phyloP scores from a whole-genome alignment of 208 protist genomes.

The Acanthamoeba sp. region DNA sequence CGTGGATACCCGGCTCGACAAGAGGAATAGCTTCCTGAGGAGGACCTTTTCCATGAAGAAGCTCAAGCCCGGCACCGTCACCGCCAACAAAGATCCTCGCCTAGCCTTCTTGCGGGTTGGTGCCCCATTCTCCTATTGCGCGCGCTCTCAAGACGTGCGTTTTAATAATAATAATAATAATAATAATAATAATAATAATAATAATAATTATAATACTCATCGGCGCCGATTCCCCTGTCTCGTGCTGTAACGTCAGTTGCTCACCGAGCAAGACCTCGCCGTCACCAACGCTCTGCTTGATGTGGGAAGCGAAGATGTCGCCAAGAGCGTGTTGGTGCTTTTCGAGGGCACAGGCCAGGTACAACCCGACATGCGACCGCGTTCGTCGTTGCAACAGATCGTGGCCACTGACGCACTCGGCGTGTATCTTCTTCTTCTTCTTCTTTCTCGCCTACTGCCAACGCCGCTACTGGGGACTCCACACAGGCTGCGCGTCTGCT shows the following conservation, averaged over 20 bases:
- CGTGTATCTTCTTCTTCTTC: too few relatives aligned
- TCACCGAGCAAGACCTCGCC: conserved; percentile 6
- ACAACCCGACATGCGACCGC: background rate
- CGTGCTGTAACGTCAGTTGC: background rate
- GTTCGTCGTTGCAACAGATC: too few relatives aligned
- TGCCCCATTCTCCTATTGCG: background rate
- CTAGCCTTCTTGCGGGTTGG: conserved; percentile 23
- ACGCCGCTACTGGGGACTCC: too few relatives aligned
- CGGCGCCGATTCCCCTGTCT: background rate
- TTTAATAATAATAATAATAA: too few relatives aligned
- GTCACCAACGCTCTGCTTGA: conserved; percentile 13
- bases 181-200: too few relatives aligned
- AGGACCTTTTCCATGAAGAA: conserved; percentile 61
- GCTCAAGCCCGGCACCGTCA: conserved; percentile 25
- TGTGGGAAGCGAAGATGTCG: background rate
- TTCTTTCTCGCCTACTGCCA: too few relatives aligned
- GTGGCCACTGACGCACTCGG: too few relatives aligned
- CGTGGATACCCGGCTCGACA: background rate
- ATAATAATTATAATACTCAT: too few relatives aligned
- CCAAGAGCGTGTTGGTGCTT: conserved; percentile 22
- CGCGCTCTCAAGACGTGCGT: too few relatives aligned
- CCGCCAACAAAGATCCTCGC: conserved; percentile 36
- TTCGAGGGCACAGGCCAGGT: conserved; percentile 34
- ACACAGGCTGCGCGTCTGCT: background rate
- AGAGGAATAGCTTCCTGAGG: conserved; percentile 39